A percentile compares a stretch with the other conserved stretches of the same genome.
Evolutionary conservation across 306 rosid genomes (phyloP).

Genomic region (Sesbania bispinosa): DNA sequence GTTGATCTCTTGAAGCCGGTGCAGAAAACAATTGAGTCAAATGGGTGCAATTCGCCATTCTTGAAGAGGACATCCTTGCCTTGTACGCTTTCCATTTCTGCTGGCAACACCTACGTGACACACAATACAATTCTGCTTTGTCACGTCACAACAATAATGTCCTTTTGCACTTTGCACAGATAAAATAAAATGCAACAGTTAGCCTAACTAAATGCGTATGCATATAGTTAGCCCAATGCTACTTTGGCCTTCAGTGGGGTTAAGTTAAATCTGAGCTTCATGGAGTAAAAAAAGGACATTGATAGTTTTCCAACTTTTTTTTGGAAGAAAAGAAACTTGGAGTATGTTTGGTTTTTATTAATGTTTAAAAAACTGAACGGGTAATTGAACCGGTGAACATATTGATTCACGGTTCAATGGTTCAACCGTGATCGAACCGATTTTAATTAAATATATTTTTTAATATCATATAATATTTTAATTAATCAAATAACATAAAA

Average conservation of each 20-base stretch:
- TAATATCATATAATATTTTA: too few species aligned
- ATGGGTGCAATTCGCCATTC: conserved; percentile 39
- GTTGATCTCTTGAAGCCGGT: conserved; percentile 77
- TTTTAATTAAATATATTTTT: too few species aligned
- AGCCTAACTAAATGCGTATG: not conserved
- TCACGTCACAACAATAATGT: not conserved
- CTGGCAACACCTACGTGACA: conserved; percentile 38
- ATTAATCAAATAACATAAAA: too few species aligned
- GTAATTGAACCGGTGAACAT: too few species aligned
- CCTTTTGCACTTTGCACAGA: not conserved
- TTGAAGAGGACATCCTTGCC: conserved; percentile 43
- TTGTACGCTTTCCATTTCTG: conserved; percentile 44
- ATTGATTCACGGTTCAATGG: too few species aligned
- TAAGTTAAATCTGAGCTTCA: not conserved
- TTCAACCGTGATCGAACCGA: too few species aligned
- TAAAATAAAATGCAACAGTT: not conserved
- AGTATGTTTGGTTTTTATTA: too few species aligned
- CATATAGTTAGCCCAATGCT: not conserved
- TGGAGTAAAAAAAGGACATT: not conserved
- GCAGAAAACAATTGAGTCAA: conserved; percentile 65
- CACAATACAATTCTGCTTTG: not conserved
- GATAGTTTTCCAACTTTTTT: too few species aligned
- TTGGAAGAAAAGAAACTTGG: too few species aligned
- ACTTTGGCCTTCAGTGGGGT: not conserved
- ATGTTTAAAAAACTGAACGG: too few species aligned